Evolutionary conservation across 2,329 filamentous ascomycete genomes (phyloP).

Genomic region (Fusarium sp.): DNA sequence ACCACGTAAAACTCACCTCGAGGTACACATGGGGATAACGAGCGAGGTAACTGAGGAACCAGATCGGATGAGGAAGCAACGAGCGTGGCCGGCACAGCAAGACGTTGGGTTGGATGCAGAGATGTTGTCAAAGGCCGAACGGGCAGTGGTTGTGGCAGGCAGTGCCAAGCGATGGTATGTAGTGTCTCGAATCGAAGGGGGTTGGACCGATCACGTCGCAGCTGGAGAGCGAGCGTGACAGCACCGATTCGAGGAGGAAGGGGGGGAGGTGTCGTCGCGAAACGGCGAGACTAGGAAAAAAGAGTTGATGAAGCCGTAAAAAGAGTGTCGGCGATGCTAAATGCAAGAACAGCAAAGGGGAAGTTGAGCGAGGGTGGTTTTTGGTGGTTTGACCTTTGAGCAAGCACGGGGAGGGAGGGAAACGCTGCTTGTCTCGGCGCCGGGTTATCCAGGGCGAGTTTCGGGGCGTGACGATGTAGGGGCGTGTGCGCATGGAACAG

Average conservation of each 20-base stretch:
- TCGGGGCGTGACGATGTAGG: conserved; percentile 15
- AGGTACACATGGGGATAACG: conserved; percentile 40
- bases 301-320: conserved; percentile 38
- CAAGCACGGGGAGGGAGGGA: conserved; percentile 36
- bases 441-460: conserved; percentile 42
- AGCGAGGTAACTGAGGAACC: conserved; percentile 16
- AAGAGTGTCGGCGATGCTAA: conserved; percentile 44
- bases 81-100: conserved; percentile 43
- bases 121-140: conserved; percentile 25
- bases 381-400: conserved; percentile 40
- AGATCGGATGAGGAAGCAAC: conserved; percentile 22
- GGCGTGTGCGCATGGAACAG: conserved; percentile 32
- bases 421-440: conserved; percentile 45
- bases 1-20: conserved; percentile 36
- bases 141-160: conserved; percentile 27
- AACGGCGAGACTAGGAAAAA: conserved; percentile 28
- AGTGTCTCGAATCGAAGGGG: conserved; percentile 18
- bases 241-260: conserved; percentile 18
- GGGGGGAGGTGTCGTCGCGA: conserved; percentile 20
- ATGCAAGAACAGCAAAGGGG: conserved; percentile 42
- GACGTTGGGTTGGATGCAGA: conserved; percentile 24
- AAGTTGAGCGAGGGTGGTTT: conserved; percentile 33
- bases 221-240: conserved; percentile 25
- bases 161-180: conserved; percentile 22
- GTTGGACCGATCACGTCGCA: conserved; percentile 28